Evolutionary conservation across 2,329 filamentous ascomycete species (phyloP).

Genomic region (Paracamarosporium sp.): DNA sequence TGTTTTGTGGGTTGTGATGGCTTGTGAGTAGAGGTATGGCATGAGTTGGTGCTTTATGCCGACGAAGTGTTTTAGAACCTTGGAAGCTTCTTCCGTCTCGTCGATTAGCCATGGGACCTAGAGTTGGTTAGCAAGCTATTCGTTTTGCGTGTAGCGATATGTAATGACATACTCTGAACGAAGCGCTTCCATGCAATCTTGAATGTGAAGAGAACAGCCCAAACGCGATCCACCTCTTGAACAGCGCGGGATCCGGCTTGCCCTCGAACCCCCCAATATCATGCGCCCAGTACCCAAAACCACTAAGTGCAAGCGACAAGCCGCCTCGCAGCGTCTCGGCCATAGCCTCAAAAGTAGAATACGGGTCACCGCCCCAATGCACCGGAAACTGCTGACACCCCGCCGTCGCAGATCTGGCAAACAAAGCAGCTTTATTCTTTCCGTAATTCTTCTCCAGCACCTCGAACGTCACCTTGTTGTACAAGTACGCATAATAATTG

Average conservation of each 20-base stretch:
- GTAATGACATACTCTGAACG: conserved; percentile 6
- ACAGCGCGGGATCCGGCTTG: conserved; percentile 20
- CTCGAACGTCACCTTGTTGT: conserved; percentile 20
- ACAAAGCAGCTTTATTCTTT: conserved; percentile 17
- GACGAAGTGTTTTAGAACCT: conserved; percentile 13
- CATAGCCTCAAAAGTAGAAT: conserved; percentile 19
- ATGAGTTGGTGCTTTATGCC: conserved; percentile 10
- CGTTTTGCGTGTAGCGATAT: neutral
- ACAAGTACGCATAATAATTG: conserved; percentile 21
- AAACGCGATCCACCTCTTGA: conserved; percentile 21
- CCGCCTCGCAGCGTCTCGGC: conserved; percentile 19
- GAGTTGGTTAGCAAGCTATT: neutral
- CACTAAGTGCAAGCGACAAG: conserved; percentile 16
- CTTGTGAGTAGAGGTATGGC: conserved; percentile 11
- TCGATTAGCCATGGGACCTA: conserved; percentile 15
- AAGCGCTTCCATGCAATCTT: conserved; percentile 14
- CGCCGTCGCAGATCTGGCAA: conserved; percentile 18
- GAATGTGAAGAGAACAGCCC: conserved; percentile 19
- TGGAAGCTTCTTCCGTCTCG: conserved; percentile 10
- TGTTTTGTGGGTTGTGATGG: conserved; percentile 7
- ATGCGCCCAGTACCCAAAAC: conserved; percentile 21
- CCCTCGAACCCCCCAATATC: conserved; percentile 21
- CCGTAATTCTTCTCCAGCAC: conserved; percentile 16
- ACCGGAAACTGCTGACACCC: conserved; percentile 18
- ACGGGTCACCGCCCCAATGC: conserved; percentile 20